These are phyloP conservation scores for Zymoseptoria brevis DNA, from an alignment of 2,329 filamentous ascomycete species.

Conservation along the genomic window DNA sequence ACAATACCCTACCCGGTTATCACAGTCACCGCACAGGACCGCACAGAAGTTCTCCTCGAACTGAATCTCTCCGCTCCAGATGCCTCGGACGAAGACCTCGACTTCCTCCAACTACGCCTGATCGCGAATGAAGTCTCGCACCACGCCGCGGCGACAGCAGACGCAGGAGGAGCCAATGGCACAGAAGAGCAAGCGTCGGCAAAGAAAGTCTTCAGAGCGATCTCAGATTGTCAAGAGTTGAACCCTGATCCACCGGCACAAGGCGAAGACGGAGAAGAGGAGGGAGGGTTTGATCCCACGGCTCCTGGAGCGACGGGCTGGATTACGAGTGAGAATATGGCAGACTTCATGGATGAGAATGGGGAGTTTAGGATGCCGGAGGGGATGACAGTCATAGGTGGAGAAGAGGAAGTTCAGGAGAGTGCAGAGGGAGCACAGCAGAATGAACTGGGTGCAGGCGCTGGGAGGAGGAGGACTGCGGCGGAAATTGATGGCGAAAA, in stretches of 20 bases:
- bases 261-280: slow-evolving; percentile 44
- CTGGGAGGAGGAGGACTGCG: slow-evolving; percentile 30
- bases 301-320: slow-evolving; percentile 69
- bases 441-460: slow-evolving; percentile 27
- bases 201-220: slow-evolving; percentile 55
- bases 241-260: slow-evolving; percentile 59
- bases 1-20: slow-evolving; percentile 67
- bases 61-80: slow-evolving; percentile 54
- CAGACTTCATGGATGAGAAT: slow-evolving; percentile 71
- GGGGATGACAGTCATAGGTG: slow-evolving; percentile 54
- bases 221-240: slow-evolving; percentile 66
- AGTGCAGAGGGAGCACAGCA: slow-evolving; percentile 14
- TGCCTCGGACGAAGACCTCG: slow-evolving; percentile 55
- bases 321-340: slow-evolving; percentile 89
- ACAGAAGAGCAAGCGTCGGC: slow-evolving; percentile 13
- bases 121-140: slow-evolving; percentile 39
- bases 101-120: slow-evolving; percentile 60
- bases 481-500: slow-evolving; percentile 38
- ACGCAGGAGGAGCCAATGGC: slow-evolving; percentile 1
- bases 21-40: slow-evolving; percentile 66
- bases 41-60: slow-evolving; percentile 57
- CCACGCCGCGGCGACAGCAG: slow-evolving; percentile 8
- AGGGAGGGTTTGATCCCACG: slow-evolving; percentile 39
- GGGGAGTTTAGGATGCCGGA: slow-evolving; percentile 73
- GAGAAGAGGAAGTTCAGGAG: slow-evolving; percentile 37